Evolutionary conservation across 768 basidiomycete genomes (phyloP).

Genomic region (Calocera viscosa): DNA sequence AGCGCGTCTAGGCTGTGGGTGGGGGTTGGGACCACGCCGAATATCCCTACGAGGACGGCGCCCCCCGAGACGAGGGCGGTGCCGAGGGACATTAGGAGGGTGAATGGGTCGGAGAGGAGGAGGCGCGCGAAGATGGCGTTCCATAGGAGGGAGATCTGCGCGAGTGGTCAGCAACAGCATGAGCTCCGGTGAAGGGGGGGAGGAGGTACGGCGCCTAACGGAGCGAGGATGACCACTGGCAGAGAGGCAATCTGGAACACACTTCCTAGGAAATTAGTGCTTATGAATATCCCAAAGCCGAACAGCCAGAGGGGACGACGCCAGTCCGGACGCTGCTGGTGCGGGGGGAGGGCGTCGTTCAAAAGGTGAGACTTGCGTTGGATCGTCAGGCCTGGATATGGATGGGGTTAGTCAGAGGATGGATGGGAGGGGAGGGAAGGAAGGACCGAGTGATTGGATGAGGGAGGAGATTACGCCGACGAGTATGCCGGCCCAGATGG

Average conservation of each 20-base stretch:
- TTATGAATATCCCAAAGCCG: conserved; percentile 76
- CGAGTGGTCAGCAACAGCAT: not conserved
- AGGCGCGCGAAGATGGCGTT: conserved; percentile 84
- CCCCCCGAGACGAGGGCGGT: conserved; percentile 79
- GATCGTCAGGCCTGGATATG: conserved; percentile 53
- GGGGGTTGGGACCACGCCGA: conserved; percentile 81
- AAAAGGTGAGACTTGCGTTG: conserved; percentile 87
- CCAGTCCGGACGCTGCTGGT: conserved; percentile 54
- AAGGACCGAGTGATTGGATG: conserved; percentile 63
- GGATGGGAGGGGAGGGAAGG: not conserved
- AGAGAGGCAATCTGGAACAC: conserved; percentile 87
- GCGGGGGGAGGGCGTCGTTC: conserved; percentile 58
- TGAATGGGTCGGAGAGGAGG: conserved; percentile 75
- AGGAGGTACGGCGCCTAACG: conserved; percentile 64
- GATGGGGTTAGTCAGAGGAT: not conserved
- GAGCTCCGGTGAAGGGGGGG: not conserved
- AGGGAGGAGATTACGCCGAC: conserved; percentile 72
- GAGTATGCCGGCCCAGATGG: not conserved
- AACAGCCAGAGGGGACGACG: conserved; percentile 80
- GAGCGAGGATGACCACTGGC: conserved; percentile 88
- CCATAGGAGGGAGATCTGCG: conserved; percentile 58
- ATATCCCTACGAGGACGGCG: conserved; percentile 78
- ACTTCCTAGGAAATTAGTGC: conserved; percentile 77
- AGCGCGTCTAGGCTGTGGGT: conserved; percentile 80
- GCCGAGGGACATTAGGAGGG: conserved; percentile 71